phyloP scores from a whole-genome alignment of 2,329 filamentous ascomycete genomes.

The Ascochyta lentis region DNA sequence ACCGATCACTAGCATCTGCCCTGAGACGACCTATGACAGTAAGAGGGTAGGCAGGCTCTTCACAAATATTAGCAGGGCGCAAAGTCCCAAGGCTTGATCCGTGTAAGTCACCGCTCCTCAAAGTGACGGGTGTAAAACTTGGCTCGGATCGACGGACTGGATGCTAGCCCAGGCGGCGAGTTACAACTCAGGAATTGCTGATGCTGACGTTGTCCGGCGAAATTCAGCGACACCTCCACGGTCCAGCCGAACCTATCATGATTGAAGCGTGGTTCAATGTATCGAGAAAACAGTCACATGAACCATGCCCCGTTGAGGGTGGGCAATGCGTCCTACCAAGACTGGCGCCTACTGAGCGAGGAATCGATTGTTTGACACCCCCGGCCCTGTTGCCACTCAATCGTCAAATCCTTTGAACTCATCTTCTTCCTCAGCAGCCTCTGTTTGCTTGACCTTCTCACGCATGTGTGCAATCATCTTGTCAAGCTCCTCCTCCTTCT shows the following conservation, averaged over 20 bases:
- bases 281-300: background rate
- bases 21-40: background rate
- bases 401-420: constrained; percentile 48
- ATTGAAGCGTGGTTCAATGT: background rate
- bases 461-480: constrained; percentile 41
- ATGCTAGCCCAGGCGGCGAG: background rate
- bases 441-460: constrained; percentile 33
- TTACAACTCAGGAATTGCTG: background rate
- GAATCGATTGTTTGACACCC: background rate
- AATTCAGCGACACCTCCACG: background rate
- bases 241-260: background rate
- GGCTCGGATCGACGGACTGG: background rate
- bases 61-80: background rate
- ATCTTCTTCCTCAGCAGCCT: constrained; percentile 33
- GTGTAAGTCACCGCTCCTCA: background rate
- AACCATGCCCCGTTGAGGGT: background rate
- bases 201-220: background rate
- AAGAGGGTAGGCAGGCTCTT: background rate
- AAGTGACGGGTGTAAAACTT: background rate
- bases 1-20: background rate
- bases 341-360: background rate
- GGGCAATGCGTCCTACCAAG: background rate
- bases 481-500: constrained; percentile 44
- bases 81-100: background rate
- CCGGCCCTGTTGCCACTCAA: constrained; percentile 15